Evolutionary conservation across 1,284 basidiomycete species (phyloP).

Genomic region (Pseudozyma sp.): DNA sequence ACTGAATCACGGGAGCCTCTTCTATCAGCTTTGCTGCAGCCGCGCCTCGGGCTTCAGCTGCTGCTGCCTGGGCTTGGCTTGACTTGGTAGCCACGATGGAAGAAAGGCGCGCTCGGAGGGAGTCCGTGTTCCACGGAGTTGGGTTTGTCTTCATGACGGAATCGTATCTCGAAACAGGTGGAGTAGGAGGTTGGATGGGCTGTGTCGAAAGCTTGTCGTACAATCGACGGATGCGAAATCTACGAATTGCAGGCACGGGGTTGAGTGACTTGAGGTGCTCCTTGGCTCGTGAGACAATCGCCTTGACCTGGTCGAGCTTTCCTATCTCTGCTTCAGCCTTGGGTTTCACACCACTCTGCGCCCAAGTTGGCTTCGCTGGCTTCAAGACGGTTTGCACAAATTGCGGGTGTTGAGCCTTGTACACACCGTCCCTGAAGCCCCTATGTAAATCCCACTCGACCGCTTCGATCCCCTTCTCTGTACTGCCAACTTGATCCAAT

Average conservation of each 20-base stretch:
- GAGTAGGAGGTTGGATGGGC: not conserved
- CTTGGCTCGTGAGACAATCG: not conserved
- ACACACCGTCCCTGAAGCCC: conserved; percentile 10
- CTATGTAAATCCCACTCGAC: conserved; percentile 16
- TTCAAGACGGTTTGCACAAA: conserved; percentile 3
- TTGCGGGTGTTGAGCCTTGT: conserved; percentile 3
- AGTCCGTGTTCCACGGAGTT: not conserved
- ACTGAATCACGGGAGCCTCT: conserved; percentile 8
- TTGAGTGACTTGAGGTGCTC: not conserved
- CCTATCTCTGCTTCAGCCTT: not conserved
- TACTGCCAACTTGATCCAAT: not conserved
- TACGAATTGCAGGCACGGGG: conserved; percentile 3
- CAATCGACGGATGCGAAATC: conserved; percentile 20
- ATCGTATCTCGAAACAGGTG: not conserved
- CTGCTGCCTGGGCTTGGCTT: not conserved
- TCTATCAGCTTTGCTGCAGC: conserved; percentile 10
- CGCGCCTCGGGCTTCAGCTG: not conserved
- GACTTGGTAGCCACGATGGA: conserved; percentile 8
- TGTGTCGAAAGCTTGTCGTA: conserved; percentile 8
- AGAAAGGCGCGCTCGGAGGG: conserved; percentile 11
- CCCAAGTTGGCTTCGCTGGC: not conserved
- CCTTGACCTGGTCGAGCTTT: not conserved
- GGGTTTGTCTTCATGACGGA: not conserved
- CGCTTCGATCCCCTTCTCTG: not conserved
- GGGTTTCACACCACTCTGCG: not conserved